Percentiles rank a stretch among this genome's conserved stretches.
Conservation (phyloP, 371 early-diverging fungal genomes). For the Zychaea mexicana region DNA sequence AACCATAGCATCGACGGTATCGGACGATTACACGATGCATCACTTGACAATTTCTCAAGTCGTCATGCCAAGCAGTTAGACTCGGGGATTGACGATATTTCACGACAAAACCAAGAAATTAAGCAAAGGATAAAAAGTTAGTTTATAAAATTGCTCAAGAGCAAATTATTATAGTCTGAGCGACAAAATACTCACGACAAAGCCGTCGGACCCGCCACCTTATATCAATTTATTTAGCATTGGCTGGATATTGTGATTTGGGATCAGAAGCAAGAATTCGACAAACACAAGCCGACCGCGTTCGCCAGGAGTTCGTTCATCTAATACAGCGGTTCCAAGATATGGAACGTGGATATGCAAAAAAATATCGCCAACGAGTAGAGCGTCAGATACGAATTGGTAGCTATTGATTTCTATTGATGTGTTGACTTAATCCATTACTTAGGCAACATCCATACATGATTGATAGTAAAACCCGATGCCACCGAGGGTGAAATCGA, state of each 20-base stretch:
- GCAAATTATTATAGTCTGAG: not conserved
- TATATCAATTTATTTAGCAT: not conserved
- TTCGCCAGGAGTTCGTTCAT: conserved; percentile 81
- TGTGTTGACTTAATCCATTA: too few species aligned
- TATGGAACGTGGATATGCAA: conserved; percentile 75
- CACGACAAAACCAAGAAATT: conserved; percentile 2
- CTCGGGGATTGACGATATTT: not conserved
- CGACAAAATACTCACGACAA: too few species aligned
- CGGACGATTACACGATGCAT: not conserved
- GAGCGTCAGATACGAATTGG: conserved; percentile 86
- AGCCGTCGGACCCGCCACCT: not conserved
- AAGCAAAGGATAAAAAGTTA: conserved; percentile 6
- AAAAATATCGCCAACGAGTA: conserved; percentile 82
- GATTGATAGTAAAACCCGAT: conserved; percentile 66
- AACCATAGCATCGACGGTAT: not conserved
- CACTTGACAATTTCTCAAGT: not conserved
- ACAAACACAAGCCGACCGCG: conserved; percentile 33
- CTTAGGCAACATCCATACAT: conserved; percentile 20
- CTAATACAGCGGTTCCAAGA: conserved; percentile 80
- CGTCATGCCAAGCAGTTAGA: not conserved
- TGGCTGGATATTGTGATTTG: not conserved
- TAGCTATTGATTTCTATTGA: not conserved
- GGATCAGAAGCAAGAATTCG: conserved; percentile 16
- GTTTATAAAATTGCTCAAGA: not conserved
- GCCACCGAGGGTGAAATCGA: conserved; percentile 76